These are phyloP conservation scores for Citrus hindsii DNA, from an alignment of 345 rosid genomes.

Conservation along the genomic window DNA sequence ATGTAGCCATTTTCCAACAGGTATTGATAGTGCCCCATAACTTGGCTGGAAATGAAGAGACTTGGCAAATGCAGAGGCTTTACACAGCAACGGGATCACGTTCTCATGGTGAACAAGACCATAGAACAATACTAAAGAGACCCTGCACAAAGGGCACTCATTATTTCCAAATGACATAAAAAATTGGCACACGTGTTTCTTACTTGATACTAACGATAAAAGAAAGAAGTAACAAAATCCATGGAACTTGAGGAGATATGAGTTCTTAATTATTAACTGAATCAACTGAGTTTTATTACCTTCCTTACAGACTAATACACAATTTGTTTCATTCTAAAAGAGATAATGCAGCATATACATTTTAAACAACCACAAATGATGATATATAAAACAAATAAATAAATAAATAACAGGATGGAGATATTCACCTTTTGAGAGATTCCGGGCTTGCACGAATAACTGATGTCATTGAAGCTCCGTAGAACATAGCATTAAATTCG, in stretches of 20 bases:
- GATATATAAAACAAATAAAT: background rate
- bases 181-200: background rate
- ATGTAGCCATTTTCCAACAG: conserved; percentile 12
- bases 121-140: conserved; percentile 19
- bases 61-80: conserved; percentile 9
- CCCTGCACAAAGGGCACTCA: conserved; percentile 34
- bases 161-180: conserved; percentile 9
- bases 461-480: conserved; percentile 16
- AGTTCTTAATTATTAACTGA: too few species aligned
- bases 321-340: background rate
- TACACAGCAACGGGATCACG: conserved; percentile 9
- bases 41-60: conserved; percentile 16
- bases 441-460: conserved; percentile 16
- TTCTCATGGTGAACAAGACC: conserved; percentile 16
- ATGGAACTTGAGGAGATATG: too few species aligned
- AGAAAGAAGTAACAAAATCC: too few species aligned
- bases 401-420: background rate
- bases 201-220: background rate
- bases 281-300: background rate
- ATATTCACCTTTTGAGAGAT: conserved; percentile 19
- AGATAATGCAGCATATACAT: background rate
- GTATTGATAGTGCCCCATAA: conserved; percentile 10
- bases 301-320: background rate
- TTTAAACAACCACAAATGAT: background rate
- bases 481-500: conserved; percentile 16